Evolutionary conservation across 208 protist species (phyloP).

Genomic region (Lotmaria passim): DNA sequence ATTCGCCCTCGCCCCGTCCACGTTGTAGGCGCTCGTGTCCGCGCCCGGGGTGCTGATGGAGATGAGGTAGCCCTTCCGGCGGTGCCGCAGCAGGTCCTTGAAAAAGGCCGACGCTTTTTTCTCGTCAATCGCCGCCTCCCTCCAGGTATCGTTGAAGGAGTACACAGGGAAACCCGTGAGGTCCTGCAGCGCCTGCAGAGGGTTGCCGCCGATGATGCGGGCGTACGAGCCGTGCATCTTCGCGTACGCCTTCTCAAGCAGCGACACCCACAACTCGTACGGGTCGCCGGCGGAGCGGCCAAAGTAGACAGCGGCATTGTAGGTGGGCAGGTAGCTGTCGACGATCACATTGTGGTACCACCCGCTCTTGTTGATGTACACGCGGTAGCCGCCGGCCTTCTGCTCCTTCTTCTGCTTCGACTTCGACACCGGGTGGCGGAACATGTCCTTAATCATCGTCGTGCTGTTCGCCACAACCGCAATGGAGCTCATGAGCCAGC

Average conservation of each 20-base stretch:
- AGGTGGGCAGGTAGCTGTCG: slow-evolving; percentile 61
- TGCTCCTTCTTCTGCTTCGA: slow-evolving; percentile 37
- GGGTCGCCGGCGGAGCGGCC: slow-evolving; percentile 41
- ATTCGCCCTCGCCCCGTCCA: slow-evolving; percentile 8
- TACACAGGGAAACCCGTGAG: slow-evolving; percentile 59
- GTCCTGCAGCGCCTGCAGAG: slow-evolving; percentile 61
- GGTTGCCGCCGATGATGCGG: slow-evolving; percentile 53
- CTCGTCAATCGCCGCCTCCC: slow-evolving; percentile 25
- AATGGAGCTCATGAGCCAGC: slow-evolving; percentile 68
- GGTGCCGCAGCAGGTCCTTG: slow-evolving; percentile 33
- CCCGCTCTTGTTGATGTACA: slow-evolving; percentile 55
- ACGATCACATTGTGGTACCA: slow-evolving; percentile 64
- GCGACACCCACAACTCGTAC: slow-evolving; percentile 69
- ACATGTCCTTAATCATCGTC: slow-evolving; percentile 43
- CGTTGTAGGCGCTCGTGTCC: slow-evolving; percentile 38
- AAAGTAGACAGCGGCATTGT: slow-evolving; percentile 37
- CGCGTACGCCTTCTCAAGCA: slow-evolving; percentile 89
- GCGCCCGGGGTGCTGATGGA: slow-evolving; percentile 41
- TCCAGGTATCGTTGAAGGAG: slow-evolving; percentile 54
- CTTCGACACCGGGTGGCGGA: slow-evolving; percentile 39
- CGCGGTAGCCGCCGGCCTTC: slow-evolving; percentile 43
- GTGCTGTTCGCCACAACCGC: slow-evolving; percentile 46
- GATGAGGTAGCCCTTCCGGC: slow-evolving; percentile 37
- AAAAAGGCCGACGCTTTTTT: slow-evolving; percentile 30
- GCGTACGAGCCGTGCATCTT: slow-evolving; percentile 82